These are phyloP conservation scores for Fomitopsis pinicola DNA, from an alignment of 1,284 basidiomycete species.

Conservation along the genomic window DNA sequence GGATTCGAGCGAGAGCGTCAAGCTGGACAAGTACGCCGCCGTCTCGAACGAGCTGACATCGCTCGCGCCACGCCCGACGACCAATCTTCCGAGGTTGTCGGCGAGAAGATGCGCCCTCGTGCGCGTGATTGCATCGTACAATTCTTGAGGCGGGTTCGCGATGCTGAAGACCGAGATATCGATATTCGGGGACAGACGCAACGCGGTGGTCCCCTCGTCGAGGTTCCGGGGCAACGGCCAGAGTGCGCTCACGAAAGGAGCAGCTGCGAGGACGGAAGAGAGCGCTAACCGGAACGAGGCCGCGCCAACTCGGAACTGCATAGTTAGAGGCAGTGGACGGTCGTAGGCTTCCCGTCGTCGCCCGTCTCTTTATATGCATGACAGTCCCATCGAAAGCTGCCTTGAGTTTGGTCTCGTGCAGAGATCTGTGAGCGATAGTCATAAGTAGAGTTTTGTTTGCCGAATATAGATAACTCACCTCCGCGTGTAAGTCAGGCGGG, in stretches of 20 bases:
- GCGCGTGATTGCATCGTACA: conserved; percentile 40
- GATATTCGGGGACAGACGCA: conserved; percentile 49
- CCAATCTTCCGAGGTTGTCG: conserved; percentile 43
- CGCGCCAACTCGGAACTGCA: background rate
- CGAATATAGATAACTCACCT: too few relatives aligned
- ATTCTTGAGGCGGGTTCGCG: conserved; percentile 39
- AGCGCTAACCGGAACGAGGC: background rate
- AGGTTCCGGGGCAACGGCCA: conserved; percentile 64
- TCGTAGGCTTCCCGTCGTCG: too few relatives aligned
- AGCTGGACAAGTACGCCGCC: conserved; percentile 25
- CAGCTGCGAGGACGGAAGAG: conserved; percentile 18
- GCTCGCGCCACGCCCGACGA: conserved; percentile 44
- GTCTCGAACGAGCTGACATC: conserved; percentile 30
- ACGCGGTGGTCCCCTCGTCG: conserved; percentile 42
- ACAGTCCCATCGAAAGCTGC: too few relatives aligned
- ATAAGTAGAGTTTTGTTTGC: too few relatives aligned
- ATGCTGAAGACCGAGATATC: conserved; percentile 32
- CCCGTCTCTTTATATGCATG: too few relatives aligned
- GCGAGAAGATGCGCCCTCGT: conserved; percentile 33
- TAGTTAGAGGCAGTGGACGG: background rate
- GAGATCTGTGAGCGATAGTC: too few relatives aligned
- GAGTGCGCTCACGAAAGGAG: conserved; percentile 29
- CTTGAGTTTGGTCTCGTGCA: too few relatives aligned
- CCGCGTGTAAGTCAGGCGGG: too few relatives aligned
- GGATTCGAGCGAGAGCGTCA: conserved; percentile 39